Conservation (phyloP, 768 basidiomycete species). For the Dioszegia hungarica region DNA sequence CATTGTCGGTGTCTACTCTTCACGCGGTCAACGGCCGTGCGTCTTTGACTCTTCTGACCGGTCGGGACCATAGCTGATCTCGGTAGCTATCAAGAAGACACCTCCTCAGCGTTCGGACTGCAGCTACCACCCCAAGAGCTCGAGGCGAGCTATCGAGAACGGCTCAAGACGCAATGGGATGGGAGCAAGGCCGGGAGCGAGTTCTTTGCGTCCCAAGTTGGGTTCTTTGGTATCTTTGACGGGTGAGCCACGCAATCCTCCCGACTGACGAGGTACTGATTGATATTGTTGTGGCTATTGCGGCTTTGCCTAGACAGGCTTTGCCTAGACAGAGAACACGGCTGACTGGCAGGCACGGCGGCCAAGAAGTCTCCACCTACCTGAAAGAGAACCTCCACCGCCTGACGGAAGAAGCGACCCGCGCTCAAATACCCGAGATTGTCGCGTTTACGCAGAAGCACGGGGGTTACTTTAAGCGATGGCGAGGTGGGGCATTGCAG, state of each 20-base stretch:
- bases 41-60: slow-evolving; percentile 1
- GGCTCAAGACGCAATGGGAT: slow-evolving; percentile 61
- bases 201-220: slow-evolving; percentile 65
- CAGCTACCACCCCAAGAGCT: slow-evolving; percentile 73
- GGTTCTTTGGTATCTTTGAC: slow-evolving; percentile 87
- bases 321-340: too few relatives aligned
- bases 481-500: slow-evolving; percentile 67
- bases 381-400: slow-evolving; percentile 79
- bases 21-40: slow-evolving; percentile 33
- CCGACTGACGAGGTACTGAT: too few relatives aligned
- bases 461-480: slow-evolving; percentile 81
- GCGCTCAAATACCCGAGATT: slow-evolving; percentile 50
- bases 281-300: too few relatives aligned
- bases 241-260: slow-evolving; percentile 56
- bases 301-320: too few relatives aligned
- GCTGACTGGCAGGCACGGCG: slow-evolving; percentile 66
- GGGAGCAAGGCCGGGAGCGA: slow-evolving; percentile 53
- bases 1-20: slow-evolving; percentile 33
- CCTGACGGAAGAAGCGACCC: slow-evolving; percentile 72
- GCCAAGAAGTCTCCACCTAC: slow-evolving; percentile 81
- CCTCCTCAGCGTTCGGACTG: slow-evolving; percentile 68
- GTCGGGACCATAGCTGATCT: neutral
- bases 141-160: slow-evolving; percentile 57
- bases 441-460: slow-evolving; percentile 57
- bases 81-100: slow-evolving; percentile 93